phyloP scores from a whole-genome alignment of 2,329 filamentous ascomycete species.

The Metarhizium humberi region DNA sequence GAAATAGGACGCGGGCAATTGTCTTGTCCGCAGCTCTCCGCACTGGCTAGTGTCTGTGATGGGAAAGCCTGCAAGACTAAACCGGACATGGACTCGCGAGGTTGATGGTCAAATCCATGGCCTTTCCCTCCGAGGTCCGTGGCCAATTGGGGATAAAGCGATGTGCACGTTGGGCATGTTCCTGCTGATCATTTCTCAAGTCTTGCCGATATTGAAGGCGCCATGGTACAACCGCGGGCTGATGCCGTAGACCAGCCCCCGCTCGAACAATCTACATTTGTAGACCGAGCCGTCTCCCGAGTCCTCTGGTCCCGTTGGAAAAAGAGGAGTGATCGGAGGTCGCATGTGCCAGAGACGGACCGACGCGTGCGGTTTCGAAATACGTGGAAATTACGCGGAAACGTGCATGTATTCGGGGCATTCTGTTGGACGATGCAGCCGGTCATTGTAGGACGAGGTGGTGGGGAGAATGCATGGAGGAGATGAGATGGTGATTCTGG shows the following conservation, averaged over 20 bases:
- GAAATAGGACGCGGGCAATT: background rate
- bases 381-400: background rate
- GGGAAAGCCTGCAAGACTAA: too few species aligned
- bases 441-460: background rate
- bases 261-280: background rate
- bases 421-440: background rate
- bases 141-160: background rate
- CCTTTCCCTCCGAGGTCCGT: background rate
- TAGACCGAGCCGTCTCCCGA: background rate
- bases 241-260: background rate
- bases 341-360: background rate
- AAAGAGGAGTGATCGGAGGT: too few species aligned
- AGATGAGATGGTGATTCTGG: background rate
- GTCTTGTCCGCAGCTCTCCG: too few species aligned
- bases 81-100: too few species aligned
- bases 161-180: background rate
- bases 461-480: background rate
- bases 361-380: background rate
- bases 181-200: background rate
- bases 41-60: too few species aligned
- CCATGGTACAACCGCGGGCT: background rate
- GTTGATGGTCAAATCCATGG: too few species aligned
- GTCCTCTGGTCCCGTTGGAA: too few species aligned
- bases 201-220: background rate
- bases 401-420: background rate